Conservation (phyloP, 2,329 filamentous ascomycete genomes). For the Scedosporium apiospermum region DNA sequence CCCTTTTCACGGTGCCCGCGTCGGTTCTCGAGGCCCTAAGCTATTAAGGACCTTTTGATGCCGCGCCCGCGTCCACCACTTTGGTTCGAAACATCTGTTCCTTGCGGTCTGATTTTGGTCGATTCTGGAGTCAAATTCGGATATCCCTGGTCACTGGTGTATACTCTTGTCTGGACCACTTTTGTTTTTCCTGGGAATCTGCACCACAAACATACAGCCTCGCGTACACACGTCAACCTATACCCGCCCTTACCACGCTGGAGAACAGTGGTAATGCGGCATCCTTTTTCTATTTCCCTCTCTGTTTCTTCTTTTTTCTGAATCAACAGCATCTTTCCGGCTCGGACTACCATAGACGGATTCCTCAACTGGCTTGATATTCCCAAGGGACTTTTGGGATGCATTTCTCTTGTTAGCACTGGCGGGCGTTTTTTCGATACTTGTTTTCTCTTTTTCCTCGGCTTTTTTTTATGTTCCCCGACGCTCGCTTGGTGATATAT, state of each 20-base stretch:
- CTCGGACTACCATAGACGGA: neutral
- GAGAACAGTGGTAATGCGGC: neutral
- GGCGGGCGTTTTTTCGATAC: neutral
- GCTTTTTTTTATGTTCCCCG: slow-evolving; percentile 1
- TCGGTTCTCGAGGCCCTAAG: neutral
- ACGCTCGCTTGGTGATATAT: neutral
- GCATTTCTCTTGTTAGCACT: neutral
- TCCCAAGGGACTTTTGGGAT: neutral
- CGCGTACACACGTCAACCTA: neutral
- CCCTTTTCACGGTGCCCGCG: neutral
- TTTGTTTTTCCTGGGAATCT: neutral
- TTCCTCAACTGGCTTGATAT: neutral
- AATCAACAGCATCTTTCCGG: neutral
- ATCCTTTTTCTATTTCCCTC: neutral
- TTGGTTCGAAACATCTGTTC: neutral
- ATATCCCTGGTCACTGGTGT: neutral
- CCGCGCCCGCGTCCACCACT: neutral
- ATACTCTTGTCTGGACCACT: neutral
- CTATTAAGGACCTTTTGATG: neutral
- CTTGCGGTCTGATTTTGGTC: neutral
- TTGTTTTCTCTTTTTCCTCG: neutral
- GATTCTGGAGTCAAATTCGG: neutral
- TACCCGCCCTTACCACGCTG: neutral
- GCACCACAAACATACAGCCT: neutral
- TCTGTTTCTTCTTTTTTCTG: neutral